Conservation (phyloP, 768 basidiomycete genomes). For the Dentipellis sp. region DNA sequence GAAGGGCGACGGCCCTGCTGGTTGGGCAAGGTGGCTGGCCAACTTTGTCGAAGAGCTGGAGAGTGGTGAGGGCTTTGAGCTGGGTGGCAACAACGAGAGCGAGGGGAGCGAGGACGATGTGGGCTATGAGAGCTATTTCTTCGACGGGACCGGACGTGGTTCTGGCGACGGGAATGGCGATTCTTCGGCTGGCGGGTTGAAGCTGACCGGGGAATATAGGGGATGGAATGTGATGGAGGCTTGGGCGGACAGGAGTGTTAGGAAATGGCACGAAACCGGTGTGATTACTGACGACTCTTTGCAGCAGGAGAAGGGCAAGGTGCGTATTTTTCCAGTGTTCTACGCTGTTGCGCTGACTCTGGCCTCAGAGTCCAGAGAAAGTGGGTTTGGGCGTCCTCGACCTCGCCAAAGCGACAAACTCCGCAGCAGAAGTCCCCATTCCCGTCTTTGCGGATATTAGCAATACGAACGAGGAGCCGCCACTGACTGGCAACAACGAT, state of each 20-base stretch:
- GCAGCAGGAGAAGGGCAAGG: constrained; percentile 41
- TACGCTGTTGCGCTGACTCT: neutral
- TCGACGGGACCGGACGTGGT: constrained; percentile 68
- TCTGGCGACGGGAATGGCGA: constrained; percentile 76
- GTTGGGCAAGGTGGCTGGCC: constrained; percentile 94
- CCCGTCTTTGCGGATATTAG: constrained; percentile 40
- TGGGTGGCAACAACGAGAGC: constrained; percentile 45
- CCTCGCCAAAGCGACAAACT: constrained; percentile 15
- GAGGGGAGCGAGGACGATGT: constrained; percentile 77
- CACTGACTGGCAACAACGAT: constrained; percentile 8
- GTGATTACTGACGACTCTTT: constrained; percentile 37
- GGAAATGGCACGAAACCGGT: constrained; percentile 79
- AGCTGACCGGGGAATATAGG: constrained; percentile 76
- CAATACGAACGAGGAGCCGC: constrained; percentile 6
- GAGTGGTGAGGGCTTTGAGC: constrained; percentile 79
- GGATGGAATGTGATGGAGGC: constrained; percentile 93
- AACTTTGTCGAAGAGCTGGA: constrained; percentile 90
- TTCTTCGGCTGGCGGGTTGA: constrained; percentile 55
- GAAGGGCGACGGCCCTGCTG: constrained; percentile 81
- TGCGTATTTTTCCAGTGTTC: constrained; percentile 18
- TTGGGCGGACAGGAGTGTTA: constrained; percentile 83
- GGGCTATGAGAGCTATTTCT: constrained; percentile 84
- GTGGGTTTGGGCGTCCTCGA: constrained; percentile 34
- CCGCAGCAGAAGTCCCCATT: constrained; percentile 49
- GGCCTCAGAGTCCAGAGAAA: constrained; percentile 31